Percentiles rank a stretch among this genome's conserved stretches.
Conservation (phyloP, 768 basidiomycete genomes). For the Suillus americanus region DNA sequence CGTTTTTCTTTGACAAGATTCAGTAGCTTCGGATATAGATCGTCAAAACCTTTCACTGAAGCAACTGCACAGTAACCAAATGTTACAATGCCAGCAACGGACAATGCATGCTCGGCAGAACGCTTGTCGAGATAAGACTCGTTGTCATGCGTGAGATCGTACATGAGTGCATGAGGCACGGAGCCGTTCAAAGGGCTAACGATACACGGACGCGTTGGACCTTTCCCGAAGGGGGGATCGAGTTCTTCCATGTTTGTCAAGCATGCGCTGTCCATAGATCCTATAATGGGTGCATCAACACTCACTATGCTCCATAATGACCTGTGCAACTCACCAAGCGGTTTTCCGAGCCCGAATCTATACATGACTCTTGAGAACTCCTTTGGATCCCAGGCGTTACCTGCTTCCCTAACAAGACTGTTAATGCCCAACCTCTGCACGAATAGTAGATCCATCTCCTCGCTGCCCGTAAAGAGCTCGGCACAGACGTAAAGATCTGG, state of each 20-base stretch:
- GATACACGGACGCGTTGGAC: constrained; percentile 68
- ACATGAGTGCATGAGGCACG: constrained; percentile 88
- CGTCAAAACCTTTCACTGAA: constrained; percentile 96
- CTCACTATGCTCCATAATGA: neutral
- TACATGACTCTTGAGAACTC: constrained; percentile 89
- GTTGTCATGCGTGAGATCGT: constrained; percentile 97
- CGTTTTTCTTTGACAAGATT: constrained; percentile 86
- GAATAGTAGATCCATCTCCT: constrained; percentile 90
- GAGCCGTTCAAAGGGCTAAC: constrained; percentile 85
- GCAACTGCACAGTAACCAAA: constrained; percentile 89
- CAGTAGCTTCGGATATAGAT: constrained; percentile 92
- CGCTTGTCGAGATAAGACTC: constrained; percentile 89
- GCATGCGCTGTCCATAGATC: constrained; percentile 93
- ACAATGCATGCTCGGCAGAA: constrained; percentile 92
- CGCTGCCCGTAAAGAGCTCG: constrained; percentile 94
- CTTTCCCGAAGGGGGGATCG: constrained; percentile 79
- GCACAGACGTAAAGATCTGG: constrained; percentile 96
- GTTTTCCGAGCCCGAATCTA: constrained; percentile 88
- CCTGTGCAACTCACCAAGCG: constrained; percentile 61
- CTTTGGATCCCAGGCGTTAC: constrained; percentile 87
- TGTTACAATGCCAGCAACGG: constrained; percentile 88
- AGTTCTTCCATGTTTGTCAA: constrained; percentile 76
- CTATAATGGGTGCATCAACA: constrained; percentile 31
- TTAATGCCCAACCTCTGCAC: constrained; percentile 93
- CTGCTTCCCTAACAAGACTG: constrained; percentile 92